Evolutionary conservation across 2,329 filamentous ascomycete genomes (phyloP).

Genomic region (Blastomyces parvus): DNA sequence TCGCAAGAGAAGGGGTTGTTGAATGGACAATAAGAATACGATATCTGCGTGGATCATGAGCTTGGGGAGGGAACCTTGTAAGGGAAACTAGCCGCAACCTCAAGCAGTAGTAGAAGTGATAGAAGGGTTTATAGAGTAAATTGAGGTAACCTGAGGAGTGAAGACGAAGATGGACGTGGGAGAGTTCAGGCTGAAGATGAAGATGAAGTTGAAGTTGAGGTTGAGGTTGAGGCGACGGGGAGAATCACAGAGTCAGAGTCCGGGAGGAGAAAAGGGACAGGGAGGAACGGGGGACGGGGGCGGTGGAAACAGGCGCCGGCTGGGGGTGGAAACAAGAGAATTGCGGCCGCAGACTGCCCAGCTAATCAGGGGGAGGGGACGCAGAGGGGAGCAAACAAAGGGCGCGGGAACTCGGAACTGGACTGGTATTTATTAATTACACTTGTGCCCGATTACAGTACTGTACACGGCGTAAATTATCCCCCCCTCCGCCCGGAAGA

Average conservation of each 20-base stretch:
- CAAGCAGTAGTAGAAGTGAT: background rate
- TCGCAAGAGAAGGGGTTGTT: background rate
- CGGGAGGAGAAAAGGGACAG: slow-evolving; percentile 32
- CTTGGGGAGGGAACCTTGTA: background rate
- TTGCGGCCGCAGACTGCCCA: no score
- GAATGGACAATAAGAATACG: background rate
- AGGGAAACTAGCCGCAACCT: background rate
- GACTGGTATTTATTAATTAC: no score
- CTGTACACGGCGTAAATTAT: no score
- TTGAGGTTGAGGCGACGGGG: slow-evolving; percentile 12
- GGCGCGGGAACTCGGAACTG: no score
- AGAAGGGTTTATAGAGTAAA: background rate
- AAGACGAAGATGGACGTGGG: slow-evolving; percentile 8
- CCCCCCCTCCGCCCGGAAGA: no score
- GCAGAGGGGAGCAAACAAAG: background rate
- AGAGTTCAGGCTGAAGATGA: slow-evolving; percentile 16
- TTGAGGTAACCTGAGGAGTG: background rate
- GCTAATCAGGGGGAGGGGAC: slow-evolving; percentile 3
- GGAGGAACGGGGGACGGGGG: slow-evolving; percentile 50
- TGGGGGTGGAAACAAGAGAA: slow-evolving; percentile 12
- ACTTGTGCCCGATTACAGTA: no score
- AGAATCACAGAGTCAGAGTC: no score
- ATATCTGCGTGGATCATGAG: background rate
- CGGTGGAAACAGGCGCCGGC: slow-evolving; percentile 10
- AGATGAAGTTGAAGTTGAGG: slow-evolving; percentile 18